Evolutionary conservation across 495 filamentous ascomycete species (phyloP), one percentile per base, ranked within the genome.

Genomic region (Talaromyces nanjingensis): DNA sequence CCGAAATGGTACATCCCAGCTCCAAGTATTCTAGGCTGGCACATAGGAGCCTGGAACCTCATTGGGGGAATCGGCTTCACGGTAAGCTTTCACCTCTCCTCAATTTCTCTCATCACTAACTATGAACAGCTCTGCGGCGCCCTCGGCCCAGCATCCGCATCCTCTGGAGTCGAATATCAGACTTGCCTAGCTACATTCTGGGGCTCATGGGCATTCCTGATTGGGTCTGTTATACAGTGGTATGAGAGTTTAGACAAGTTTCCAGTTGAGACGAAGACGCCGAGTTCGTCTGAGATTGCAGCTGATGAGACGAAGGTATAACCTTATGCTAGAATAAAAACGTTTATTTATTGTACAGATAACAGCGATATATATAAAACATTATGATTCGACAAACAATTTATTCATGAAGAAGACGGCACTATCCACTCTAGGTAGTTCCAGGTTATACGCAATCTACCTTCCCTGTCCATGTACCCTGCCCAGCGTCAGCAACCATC

Each of bases 151-250:
- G 79, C 70, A 18, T 74, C 72, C 49, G 65, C 67, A 16, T 70
- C 74, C 8, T 77, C 77, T n/a, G 79, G 82, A 53, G 75, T 81
- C 14, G 75, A 80, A 54, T 89, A 88, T 65, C 81, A 88, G 65
- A 72, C 81, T 7, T 75, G 71, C 8, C 69, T 87, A 59, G 79
- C 83, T 37, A 89, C 87, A 0, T 89, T 90, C 65, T 86, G 87
- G 79, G 88, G 87, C 0, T 83, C 79, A 4, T 89, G 85, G 85
- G 86, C 86, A 27, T 91, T 90, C 65, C 75, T 90, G 70, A 83
- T 89, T 52, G 87, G 86, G 0, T 87, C 84, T 64, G 71, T 71
- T 7, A 76, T 89, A 25, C 87, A 89, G 76, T 86, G 83, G 83
- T 89, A 84, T 69, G 86, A 88, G 68, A 82, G 81, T 70, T 64